Base-by-base conservation (phyloP, 1,284 basidiomycete species). In the Rhizopogon parksii region DNA sequence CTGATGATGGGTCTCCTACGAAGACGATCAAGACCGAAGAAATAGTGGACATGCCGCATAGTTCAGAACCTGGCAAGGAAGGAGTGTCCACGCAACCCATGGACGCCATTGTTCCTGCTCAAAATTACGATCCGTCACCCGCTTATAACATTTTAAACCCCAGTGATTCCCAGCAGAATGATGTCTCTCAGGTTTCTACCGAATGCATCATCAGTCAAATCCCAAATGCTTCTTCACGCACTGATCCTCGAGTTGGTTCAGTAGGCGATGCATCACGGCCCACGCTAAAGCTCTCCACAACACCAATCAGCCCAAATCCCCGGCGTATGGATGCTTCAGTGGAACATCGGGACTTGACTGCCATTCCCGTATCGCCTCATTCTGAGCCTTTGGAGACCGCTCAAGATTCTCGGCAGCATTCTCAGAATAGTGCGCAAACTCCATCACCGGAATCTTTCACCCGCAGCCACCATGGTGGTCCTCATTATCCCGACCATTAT, bases 101-200 rank as follows among this genome's bases (percentile, higher is more conserved):
- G 30, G 46, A 49, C n/a, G 42, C 54, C 2, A 50, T 56, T 37
- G 55, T 57, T 40, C 37, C 51, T 36, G 60, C 56, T 34, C 56
- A 54, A 40, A 0, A 47, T 14, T 25, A 64, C 36, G 66, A 64
- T 2, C 47, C 59, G 3, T 59, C 65, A 19, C 67, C 65, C n/a
- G 56, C 65, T 48, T 60, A 55, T 9, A 53, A 46, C 46, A 21
- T 50, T 46, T 30, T 38, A 36, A 49, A 46, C 30, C 21, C 19
- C 24, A 32, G 38, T 7, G 30, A 14, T 47, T 49, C 61, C 46
- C 46, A 47, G 9, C 51, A 47, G n/a, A 46, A 46, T 5, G 14
- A 21, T 11, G 9, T 15, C 8, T 32, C 21, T 15, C 39, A 27
- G 17, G 27, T 14, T 34, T 6, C 7, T 5, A 25, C 34, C 6